A percentile compares a stretch with the other conserved stretches of the same genome.
Evolutionary conservation across 164 flowering plant species (phyloP).

Genomic region (Amborella trichopoda): DNA sequence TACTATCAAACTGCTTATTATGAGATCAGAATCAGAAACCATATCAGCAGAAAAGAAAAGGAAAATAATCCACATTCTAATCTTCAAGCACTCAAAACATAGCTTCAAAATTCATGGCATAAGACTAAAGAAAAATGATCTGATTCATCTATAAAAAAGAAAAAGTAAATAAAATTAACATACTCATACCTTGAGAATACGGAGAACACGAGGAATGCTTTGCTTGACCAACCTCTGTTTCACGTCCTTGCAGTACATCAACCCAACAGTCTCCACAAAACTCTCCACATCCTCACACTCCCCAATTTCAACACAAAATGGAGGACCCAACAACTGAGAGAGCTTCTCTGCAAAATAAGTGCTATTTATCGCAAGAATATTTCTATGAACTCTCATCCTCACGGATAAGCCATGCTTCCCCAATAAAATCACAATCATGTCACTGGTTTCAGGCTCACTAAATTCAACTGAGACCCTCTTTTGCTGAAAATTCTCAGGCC

Average conservation of each 20-base stretch:
- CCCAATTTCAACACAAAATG: constrained; percentile 45
- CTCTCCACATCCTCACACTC: constrained; percentile 89
- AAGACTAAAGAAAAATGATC: too few species aligned
- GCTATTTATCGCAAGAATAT: constrained; percentile 49
- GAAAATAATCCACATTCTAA: neutral
- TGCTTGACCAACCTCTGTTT: constrained; percentile 83
- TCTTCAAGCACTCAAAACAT: too few species aligned
- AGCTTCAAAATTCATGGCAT: constrained; percentile 5
- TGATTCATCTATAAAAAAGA: too few species aligned
- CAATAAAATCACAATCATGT: constrained; percentile 56
- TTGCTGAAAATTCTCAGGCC: constrained; percentile 37
- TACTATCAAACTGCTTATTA: too few species aligned
- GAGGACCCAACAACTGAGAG: constrained; percentile 26
- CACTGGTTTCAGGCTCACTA: constrained; percentile 83
- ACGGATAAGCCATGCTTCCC: constrained; percentile 87
- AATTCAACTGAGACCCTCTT: constrained; percentile 63
- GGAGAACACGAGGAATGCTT: constrained; percentile 72
- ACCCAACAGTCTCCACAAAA: constrained; percentile 85
- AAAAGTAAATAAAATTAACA: too few species aligned
- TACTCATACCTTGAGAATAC: constrained; percentile 78
- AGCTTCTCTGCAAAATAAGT: constrained; percentile 57
- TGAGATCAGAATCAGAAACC: too few species aligned
- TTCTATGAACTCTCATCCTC: constrained; percentile 75
- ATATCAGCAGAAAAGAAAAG: neutral
- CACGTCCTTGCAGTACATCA: constrained; percentile 91